These are phyloP conservation scores for Colletotrichum eleusines DNA, from an alignment of 2,329 filamentous ascomycete species.

Conservation along the genomic window DNA sequence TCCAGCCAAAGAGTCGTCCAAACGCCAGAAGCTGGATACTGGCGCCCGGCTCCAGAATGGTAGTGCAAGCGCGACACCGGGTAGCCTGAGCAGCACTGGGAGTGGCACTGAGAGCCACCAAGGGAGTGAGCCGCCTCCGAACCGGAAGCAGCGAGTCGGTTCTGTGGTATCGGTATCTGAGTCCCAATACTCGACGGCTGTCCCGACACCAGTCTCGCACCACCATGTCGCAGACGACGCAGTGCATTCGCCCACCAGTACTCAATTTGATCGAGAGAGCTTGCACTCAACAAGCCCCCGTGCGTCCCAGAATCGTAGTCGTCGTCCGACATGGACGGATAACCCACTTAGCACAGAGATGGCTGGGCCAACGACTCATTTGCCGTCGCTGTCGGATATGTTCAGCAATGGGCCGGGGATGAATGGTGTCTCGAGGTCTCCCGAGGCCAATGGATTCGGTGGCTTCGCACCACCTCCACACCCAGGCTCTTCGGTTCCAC, in stretches of 20 bases:
- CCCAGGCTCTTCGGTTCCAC: slow-evolving; percentile 44
- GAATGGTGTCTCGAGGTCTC: slow-evolving; percentile 40
- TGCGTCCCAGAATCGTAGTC: slow-evolving; percentile 19
- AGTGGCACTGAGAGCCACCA: slow-evolving; percentile 62
- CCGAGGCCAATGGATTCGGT: slow-evolving; percentile 28
- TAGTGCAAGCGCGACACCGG: slow-evolving; percentile 56
- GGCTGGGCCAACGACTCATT: slow-evolving; percentile 48
- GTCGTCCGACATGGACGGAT: slow-evolving; percentile 40
- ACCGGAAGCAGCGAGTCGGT: slow-evolving; percentile 60
- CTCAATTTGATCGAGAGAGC: slow-evolving; percentile 51
- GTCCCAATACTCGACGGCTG: slow-evolving; percentile 57
- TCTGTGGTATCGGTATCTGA: slow-evolving; percentile 62
- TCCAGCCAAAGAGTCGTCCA: slow-evolving; percentile 62
- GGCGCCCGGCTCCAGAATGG: slow-evolving; percentile 51
- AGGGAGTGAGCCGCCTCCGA: slow-evolving; percentile 62
- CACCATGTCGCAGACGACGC: slow-evolving; percentile 57
- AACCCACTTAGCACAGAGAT: slow-evolving; percentile 23
- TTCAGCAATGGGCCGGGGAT: slow-evolving; percentile 53
- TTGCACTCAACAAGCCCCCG: slow-evolving; percentile 39
- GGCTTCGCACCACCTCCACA: slow-evolving; percentile 20
- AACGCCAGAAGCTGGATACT: slow-evolving; percentile 62
- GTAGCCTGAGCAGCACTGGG: slow-evolving; percentile 54
- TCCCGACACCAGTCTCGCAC: slow-evolving; percentile 50
- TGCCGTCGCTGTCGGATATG: slow-evolving; percentile 63
- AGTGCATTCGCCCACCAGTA: slow-evolving; percentile 57